phyloP scores from a whole-genome alignment of 164 flowering plant genomes.

The Malania oleifera region DNA sequence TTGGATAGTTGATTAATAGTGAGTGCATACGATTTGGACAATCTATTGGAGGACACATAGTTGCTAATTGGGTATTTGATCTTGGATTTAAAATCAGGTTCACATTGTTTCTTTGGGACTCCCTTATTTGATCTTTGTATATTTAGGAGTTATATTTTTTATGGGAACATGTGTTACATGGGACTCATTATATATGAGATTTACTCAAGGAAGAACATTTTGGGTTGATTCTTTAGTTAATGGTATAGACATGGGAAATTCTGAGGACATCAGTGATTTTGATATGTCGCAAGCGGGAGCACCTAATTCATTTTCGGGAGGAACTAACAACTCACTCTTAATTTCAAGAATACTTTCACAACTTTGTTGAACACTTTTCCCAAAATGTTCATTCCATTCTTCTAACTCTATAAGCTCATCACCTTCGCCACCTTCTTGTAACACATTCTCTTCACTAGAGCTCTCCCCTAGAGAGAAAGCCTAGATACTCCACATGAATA shows the following conservation, averaged over 20 bases:
- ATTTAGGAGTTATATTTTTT: constrained; percentile 1
- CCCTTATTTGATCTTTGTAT: constrained; percentile 3
- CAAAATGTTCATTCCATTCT: neutral
- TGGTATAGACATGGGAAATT: too few relatives aligned
- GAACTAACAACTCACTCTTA: too few relatives aligned
- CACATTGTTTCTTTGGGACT: constrained; percentile 1
- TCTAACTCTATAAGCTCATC: neutral
- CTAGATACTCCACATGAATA: neutral
- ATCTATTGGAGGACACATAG: constrained; percentile 1
- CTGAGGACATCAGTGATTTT: too few relatives aligned
- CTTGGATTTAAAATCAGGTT: constrained; percentile 4
- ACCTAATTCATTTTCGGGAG: too few relatives aligned
- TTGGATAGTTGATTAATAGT: neutral
- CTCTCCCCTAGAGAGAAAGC: constrained; percentile 1
- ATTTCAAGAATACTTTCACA: too few relatives aligned
- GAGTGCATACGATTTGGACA: constrained; percentile 4
- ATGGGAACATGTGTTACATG: neutral
- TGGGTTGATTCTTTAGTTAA: too few relatives aligned
- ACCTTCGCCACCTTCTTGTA: neutral
- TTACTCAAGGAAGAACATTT: too few relatives aligned
- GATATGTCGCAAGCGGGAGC: too few relatives aligned
- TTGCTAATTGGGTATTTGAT: constrained; percentile 7
- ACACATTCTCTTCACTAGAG: constrained; percentile 3
- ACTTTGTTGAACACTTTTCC: too few relatives aligned
- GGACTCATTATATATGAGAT: neutral